Evolutionary conservation across 2,329 filamentous ascomycete species (phyloP).

Genomic region (Nannizziopsis barbatae): DNA sequence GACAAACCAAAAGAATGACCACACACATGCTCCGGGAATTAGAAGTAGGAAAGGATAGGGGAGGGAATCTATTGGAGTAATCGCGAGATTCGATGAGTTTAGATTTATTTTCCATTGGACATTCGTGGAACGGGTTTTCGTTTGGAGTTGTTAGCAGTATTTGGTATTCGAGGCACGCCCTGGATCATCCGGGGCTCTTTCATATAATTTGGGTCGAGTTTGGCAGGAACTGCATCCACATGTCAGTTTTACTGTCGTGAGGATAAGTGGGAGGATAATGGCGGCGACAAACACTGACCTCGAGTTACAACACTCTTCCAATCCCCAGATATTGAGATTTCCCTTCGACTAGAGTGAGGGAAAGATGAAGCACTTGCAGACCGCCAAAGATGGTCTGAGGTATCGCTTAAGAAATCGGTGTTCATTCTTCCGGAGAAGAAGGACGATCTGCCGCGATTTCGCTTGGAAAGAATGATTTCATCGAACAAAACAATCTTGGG

Average conservation of each 20-base stretch:
- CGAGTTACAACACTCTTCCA: slow-evolving; percentile 42
- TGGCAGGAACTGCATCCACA: slow-evolving; percentile 59
- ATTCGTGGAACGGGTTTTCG: slow-evolving; percentile 36
- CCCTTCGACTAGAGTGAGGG: slow-evolving; percentile 40
- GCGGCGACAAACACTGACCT: slow-evolving; percentile 29
- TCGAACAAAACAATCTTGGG: slow-evolving; percentile 51
- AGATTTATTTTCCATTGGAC: slow-evolving; percentile 17
- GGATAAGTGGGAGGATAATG: not conserved
- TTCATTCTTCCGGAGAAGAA: slow-evolving; percentile 42
- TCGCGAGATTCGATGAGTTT: not conserved
- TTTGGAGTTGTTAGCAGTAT: slow-evolving; percentile 33
- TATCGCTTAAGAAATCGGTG: slow-evolving; percentile 51
- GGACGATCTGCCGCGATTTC: slow-evolving; percentile 48
- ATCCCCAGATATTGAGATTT: slow-evolving; percentile 37
- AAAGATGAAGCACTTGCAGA: slow-evolving; percentile 49
- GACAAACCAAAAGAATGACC: not conserved
- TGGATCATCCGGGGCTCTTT: slow-evolving; percentile 83
- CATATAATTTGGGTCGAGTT: slow-evolving; percentile 77
- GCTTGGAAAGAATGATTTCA: slow-evolving; percentile 54
- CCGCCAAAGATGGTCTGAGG: slow-evolving; percentile 53
- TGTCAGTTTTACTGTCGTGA: slow-evolving; percentile 24
- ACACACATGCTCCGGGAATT: not conserved
- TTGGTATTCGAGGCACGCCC: slow-evolving; percentile 58
- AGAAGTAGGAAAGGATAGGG: not conserved
- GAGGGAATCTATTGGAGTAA: not conserved